Percentiles rank a stretch among this genome's conserved stretches.
phyloP scores from a whole-genome alignment of 73 alveolate genomes.

The Uronychia binucleata region DNA sequence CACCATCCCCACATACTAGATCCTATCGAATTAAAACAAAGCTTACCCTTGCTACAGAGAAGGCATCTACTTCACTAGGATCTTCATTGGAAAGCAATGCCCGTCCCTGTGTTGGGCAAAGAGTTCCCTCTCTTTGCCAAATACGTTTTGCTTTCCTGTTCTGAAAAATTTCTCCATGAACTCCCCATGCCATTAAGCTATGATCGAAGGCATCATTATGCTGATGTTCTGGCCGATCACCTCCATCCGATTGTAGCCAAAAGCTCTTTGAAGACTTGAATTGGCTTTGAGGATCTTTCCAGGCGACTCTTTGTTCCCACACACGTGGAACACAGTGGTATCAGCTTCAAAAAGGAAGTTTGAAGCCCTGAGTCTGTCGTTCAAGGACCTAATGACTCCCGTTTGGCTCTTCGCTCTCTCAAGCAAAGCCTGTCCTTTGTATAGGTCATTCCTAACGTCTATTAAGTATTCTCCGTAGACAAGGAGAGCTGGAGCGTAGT shows the following conservation, averaged over 20 bases:
- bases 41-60: slow-evolving; percentile 22
- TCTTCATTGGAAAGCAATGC: slow-evolving; percentile 50
- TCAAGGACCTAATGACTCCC: slow-evolving; percentile 4
- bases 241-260: slow-evolving; percentile 39
- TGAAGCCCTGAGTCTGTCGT: slow-evolving; percentile 14
- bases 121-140: slow-evolving; percentile 28
- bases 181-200: slow-evolving; percentile 37
- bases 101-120: slow-evolving; percentile 60
- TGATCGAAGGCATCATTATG: slow-evolving; percentile 46
- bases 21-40: not conserved
- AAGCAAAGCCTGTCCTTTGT: slow-evolving; percentile 21
- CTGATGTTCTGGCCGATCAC: slow-evolving; percentile 46
- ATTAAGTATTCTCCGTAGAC: slow-evolving; percentile 46
- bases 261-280: slow-evolving; percentile 27
- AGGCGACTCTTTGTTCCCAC: slow-evolving; percentile 51
- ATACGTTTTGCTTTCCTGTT: slow-evolving; percentile 35
- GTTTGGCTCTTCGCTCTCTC: slow-evolving; percentile 17
- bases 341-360: slow-evolving; percentile 29
- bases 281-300: slow-evolving; percentile 47
- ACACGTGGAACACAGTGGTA: slow-evolving; percentile 46
- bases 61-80: slow-evolving; percentile 53
- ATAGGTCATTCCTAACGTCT: slow-evolving; percentile 45
- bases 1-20: slow-evolving; percentile 52
- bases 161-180: slow-evolving; percentile 51
- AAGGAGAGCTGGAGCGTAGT: slow-evolving; percentile 26